Conservation (phyloP, 768 basidiomycete species). For the Kockovaella imperatae region DNA sequence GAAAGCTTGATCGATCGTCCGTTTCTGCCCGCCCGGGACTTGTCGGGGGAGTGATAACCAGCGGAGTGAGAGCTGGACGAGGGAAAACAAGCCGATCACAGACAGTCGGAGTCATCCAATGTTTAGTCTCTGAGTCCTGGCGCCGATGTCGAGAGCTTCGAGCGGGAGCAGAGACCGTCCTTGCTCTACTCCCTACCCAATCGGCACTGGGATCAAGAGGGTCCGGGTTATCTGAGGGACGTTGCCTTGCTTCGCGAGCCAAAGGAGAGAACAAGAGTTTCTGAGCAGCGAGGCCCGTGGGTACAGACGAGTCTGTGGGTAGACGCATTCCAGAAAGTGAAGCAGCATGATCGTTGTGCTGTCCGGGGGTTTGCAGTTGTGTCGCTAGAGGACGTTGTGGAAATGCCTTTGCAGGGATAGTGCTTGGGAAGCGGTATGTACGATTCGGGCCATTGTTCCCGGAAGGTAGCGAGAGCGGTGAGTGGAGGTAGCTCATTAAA, state of each 20-base stretch:
- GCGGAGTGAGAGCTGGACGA: constrained; percentile 27
- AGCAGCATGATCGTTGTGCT: too few species aligned
- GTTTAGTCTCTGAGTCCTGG: constrained; percentile 7
- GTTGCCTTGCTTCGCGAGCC: constrained; percentile 11
- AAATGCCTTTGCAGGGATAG: too few species aligned
- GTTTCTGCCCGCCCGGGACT: constrained; percentile 5
- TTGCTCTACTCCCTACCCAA: neutral
- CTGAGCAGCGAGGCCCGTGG: constrained; percentile 29
- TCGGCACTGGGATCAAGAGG: neutral
- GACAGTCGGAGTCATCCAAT: constrained; percentile 28
- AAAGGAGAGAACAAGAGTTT: constrained; percentile 36
- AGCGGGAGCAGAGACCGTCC: neutral
- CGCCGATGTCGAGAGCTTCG: neutral
- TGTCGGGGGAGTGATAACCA: constrained; percentile 28
- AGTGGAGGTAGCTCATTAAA: too few species aligned
- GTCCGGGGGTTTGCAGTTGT: too few species aligned
- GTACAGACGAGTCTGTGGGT: constrained; percentile 32
- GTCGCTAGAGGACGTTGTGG: too few species aligned
- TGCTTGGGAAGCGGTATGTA: too few species aligned
- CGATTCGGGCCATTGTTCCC: too few species aligned
- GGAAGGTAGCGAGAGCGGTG: too few species aligned
- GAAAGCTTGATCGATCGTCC: constrained; percentile 3
- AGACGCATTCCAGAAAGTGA: too few species aligned
- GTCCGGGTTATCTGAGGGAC: neutral
- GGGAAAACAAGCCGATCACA: constrained; percentile 33